Base-by-base conservation (phyloP, 2,329 filamentous ascomycete species). In the Exophiala sideris region DNA sequence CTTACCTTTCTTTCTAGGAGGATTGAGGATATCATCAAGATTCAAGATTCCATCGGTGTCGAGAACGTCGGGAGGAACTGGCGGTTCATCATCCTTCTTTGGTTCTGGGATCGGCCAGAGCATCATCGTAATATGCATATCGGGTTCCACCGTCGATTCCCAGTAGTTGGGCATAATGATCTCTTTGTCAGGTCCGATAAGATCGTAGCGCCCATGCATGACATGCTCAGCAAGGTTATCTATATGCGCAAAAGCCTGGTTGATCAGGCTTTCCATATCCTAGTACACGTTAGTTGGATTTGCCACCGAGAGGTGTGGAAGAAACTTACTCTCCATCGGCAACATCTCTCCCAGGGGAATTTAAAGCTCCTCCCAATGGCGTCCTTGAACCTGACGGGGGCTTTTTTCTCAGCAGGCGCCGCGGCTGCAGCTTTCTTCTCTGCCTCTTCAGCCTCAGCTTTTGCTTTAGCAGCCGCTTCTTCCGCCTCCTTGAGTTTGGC, bases 311-410 rank as follows among this genome's bases (percentile, higher is more conserved):
- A 14, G 39, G 11, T 40, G 40, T 36, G 34, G 8, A 44, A 24
- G 12, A 18, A 54, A 80, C 83, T 68, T 82, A 91, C 88, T 75
- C 79, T 76, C 90, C 90, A 95, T 2, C 86, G 94, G 65, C 85
- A 83, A 71, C 91, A 96, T 29, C 95, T 71, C 59, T 91, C 83
- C 72, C 86, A 96, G 1, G 91, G 91, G 66, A 96, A 96, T 71
- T 84, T 94, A 70, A 95, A 96, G 70, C 95, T 96, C 62, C 91
- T 82, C 32, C 89, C 89, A 12, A 96, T 84, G 1, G 91, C 91
- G 68, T 96, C 91, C 72, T 95, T 95, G 75, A 95, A 95, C 62
- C 86, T 86, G 69, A 96, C 89, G 2, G 88, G 89, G 40, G 84
- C 78, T 69, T 89, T 88, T 62, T 78, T 78, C 52, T 78, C 76